A percentile compares a stretch with the other conserved stretches of the same genome.
Evolutionary conservation across 2,329 filamentous ascomycete genomes (phyloP).

Genomic region (Sordariomycetes sp.): DNA sequence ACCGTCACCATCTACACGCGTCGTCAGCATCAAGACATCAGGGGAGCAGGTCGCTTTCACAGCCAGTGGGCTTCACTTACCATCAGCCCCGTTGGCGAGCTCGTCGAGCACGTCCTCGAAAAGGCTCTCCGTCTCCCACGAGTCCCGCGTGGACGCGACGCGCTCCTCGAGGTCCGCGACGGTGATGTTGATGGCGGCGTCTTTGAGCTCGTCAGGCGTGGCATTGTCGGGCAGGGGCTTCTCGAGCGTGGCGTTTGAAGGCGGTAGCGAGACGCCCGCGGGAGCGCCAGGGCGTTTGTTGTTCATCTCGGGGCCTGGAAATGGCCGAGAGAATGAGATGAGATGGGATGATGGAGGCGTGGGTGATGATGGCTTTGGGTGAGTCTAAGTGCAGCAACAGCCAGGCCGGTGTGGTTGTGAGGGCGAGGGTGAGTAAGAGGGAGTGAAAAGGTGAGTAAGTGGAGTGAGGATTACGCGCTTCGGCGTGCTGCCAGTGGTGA

Average conservation of each 20-base stretch:
- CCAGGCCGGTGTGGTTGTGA: too few species aligned
- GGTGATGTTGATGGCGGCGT: slow-evolving; percentile 23
- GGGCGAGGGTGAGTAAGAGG: too few species aligned
- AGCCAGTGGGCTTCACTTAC: too few species aligned
- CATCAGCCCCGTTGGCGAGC: slow-evolving; percentile 42
- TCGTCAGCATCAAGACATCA: background rate
- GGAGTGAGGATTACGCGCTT: too few species aligned
- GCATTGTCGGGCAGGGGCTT: slow-evolving; percentile 24
- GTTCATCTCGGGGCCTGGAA: too few species aligned
- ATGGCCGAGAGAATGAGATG: too few species aligned
- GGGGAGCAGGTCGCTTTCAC: background rate
- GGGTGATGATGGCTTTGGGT: too few species aligned
- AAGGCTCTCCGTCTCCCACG: slow-evolving; percentile 56
- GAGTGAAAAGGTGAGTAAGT: too few species aligned
- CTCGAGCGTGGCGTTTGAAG: slow-evolving; percentile 22
- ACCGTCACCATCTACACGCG: too few species aligned
- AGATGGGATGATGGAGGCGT: too few species aligned
- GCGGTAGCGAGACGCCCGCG: slow-evolving; percentile 20
- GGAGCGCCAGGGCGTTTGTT: slow-evolving; percentile 6
- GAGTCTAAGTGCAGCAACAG: too few species aligned
- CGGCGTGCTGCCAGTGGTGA: too few species aligned
- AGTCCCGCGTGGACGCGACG: slow-evolving; percentile 40
- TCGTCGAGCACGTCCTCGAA: slow-evolving; percentile 55
- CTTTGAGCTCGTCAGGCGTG: slow-evolving; percentile 23
- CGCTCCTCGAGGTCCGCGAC: slow-evolving; percentile 39